Conservation (phyloP, 371 early-diverging fungal genomes). For the Lichtheimia corymbifera region DNA sequence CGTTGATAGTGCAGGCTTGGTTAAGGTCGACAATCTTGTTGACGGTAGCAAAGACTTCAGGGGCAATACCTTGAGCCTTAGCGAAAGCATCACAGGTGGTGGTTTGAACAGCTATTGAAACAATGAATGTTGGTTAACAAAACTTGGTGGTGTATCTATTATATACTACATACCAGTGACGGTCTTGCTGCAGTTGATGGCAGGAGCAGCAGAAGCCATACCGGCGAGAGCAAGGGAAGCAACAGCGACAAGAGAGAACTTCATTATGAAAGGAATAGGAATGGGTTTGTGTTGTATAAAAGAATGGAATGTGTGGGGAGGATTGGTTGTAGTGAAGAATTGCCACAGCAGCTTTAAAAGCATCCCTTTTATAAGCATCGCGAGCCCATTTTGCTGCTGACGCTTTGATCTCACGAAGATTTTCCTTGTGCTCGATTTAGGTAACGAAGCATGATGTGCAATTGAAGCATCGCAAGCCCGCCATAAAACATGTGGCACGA, state of each 20-base stretch:
- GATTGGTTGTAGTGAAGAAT: neutral
- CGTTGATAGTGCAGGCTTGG: neutral
- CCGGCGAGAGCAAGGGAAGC: constrained; percentile 16
- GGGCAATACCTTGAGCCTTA: neutral
- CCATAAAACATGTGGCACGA: neutral
- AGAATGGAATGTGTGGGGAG: constrained; percentile 11
- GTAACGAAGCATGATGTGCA: constrained; percentile 12
- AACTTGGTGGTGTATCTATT: too few species aligned
- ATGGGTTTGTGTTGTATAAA: constrained; percentile 1
- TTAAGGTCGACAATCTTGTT: neutral
- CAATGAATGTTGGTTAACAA: neutral
- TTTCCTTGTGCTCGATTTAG: constrained; percentile 6
- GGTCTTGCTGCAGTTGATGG: neutral
- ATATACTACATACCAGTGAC: neutral
- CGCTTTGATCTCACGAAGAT: neutral
- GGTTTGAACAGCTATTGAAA: neutral
- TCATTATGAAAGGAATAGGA: constrained; percentile 15
- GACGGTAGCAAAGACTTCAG: neutral
- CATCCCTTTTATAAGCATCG: neutral
- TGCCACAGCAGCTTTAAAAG: neutral
- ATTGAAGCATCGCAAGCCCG: neutral
- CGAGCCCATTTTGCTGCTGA: neutral
- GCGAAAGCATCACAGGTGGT: neutral
- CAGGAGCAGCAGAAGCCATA: constrained; percentile 8
- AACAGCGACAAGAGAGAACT: constrained; percentile 14